Percentiles rank a stretch among this genome's conserved stretches.
phyloP scores from a whole-genome alignment of 192 early-diverging fungal genomes.

The Obelidium mucronatum region DNA sequence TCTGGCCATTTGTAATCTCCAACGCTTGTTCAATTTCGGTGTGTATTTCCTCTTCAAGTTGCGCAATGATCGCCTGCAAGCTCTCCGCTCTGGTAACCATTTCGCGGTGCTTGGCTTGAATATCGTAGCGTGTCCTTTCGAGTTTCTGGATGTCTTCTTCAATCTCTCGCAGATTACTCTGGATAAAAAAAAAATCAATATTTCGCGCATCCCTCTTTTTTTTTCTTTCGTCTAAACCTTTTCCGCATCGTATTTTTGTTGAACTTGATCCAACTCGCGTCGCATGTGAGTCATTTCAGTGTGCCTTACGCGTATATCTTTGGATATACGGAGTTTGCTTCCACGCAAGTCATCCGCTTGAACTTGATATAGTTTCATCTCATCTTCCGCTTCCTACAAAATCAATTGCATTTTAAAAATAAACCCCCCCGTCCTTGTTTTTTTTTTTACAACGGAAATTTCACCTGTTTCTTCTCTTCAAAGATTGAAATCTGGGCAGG shows the following conservation, averaged over 20 bases:
- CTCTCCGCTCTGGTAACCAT: not conserved
- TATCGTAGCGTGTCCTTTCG: not conserved
- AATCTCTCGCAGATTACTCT: not conserved
- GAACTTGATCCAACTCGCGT: slow-evolving; percentile 30
- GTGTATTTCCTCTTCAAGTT: not conserved
- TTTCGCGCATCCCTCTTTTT: too few species aligned
- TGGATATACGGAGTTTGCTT: not conserved
- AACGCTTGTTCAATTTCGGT: not conserved
- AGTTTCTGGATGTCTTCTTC: not conserved
- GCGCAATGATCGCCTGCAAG: not conserved
- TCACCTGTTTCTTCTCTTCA: slow-evolving; percentile 28
- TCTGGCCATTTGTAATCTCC: slow-evolving; percentile 15
- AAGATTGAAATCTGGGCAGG: slow-evolving; percentile 21
- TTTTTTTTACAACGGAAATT: too few species aligned
- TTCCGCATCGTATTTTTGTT: slow-evolving; percentile 16
- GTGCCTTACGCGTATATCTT: not conserved
- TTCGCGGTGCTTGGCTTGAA: not conserved
- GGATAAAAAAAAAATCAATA: not conserved
- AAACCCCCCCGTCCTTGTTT: too few species aligned
- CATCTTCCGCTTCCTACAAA: slow-evolving; percentile 31
- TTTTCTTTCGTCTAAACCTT: too few species aligned
- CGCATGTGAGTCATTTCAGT: slow-evolving; percentile 28
- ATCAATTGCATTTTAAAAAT: not conserved
- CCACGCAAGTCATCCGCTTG: slow-evolving; percentile 5
- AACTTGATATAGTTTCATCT: slow-evolving; percentile 2